phyloP scores from a whole-genome alignment of 805 yeast genomes.

The Saccharomyces cerevisiae region DNA sequence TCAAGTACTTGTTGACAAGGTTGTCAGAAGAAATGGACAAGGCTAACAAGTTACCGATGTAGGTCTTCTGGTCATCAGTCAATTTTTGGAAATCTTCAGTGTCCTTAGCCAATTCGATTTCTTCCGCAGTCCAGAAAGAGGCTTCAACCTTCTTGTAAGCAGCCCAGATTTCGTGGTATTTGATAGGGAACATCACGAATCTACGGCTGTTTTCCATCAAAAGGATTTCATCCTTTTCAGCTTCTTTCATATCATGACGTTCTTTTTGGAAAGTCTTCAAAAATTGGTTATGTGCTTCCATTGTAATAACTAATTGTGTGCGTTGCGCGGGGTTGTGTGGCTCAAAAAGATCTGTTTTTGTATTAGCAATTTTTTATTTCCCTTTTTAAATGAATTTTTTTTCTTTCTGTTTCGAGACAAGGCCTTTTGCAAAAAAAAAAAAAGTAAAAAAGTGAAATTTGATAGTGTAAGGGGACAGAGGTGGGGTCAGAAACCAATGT shows the following conservation, averaged over 20 bases:
- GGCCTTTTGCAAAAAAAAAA: not conserved
- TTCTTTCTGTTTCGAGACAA: not conserved
- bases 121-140: slow-evolving; percentile 99
- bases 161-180: slow-evolving; percentile 96
- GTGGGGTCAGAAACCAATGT: not conserved
- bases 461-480: not conserved
- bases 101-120: slow-evolving; percentile 89
- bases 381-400: not conserved
- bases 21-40: slow-evolving; percentile 97
- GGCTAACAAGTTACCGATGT: slow-evolving; percentile 86
- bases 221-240: slow-evolving; percentile 83
- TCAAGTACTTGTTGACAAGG: slow-evolving; percentile 90
- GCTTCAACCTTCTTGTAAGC: slow-evolving; percentile 98
- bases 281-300: slow-evolving; percentile 43
- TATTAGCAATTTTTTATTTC: not conserved
- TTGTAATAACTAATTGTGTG: not conserved
- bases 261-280: slow-evolving; percentile 50
- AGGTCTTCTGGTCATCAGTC: slow-evolving; percentile 83
- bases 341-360: not conserved
- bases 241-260: slow-evolving; percentile 58
- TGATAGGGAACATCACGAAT: slow-evolving; percentile 91
- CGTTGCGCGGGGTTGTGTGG: not conserved
- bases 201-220: slow-evolving; percentile 78
- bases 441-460: not conserved
- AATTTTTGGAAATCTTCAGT: slow-evolving; percentile 78